Evolutionary conservation across 371 early-diverging fungal genomes (phyloP), one percentile per base, ranked within the genome.

Genomic region (Fennellomyces sp.): DNA sequence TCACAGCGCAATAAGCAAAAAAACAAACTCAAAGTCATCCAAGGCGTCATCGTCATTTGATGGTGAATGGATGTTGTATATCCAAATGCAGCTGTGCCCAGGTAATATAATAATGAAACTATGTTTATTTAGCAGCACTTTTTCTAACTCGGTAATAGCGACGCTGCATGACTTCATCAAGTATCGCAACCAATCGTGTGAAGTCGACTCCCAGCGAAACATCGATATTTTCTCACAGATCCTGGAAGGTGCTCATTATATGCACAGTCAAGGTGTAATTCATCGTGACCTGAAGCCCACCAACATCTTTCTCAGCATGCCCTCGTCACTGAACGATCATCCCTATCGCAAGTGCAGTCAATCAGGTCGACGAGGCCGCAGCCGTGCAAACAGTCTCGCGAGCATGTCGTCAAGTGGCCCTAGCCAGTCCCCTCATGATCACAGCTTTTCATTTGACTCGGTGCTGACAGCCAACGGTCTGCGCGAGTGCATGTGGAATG

Each of bases 1-100:
- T n/a, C n/a, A n/a, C n/a, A n/a, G n/a, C n/a, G n/a, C n/a, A n/a
- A n/a, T 31, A 33, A 26, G 31, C 19, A 15, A 28, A 36, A 42
- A 5, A 30, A 41, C n/a, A 47, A 55, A 39, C 39, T 49, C 41
- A 21, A 29, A 55, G 45, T 31, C 27, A 58, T 23, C 30, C 56
- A 36, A 56, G 11, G 17, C 33, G 8, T 47, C 17, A 28, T 31
- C 58, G 1, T 51, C 62, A 0, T 31, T 30, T 15, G 60, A 60
- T 21, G 69, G 66, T 10, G 71, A 75, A n/a, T 83, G 88, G 63
- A 86, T 87, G 0, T 68, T 93, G 15, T 91, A 87, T 65, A 91
- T 94, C 56, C 93, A 94, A 69, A 94, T 94, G 94, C 91, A 94
- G 63, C 77, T 94, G 23, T 93, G 94, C 68, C 87, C 87, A 60